Evolutionary conservation across 495 filamentous ascomycete genomes (phyloP).

Genomic region (Monascus purpureus): DNA sequence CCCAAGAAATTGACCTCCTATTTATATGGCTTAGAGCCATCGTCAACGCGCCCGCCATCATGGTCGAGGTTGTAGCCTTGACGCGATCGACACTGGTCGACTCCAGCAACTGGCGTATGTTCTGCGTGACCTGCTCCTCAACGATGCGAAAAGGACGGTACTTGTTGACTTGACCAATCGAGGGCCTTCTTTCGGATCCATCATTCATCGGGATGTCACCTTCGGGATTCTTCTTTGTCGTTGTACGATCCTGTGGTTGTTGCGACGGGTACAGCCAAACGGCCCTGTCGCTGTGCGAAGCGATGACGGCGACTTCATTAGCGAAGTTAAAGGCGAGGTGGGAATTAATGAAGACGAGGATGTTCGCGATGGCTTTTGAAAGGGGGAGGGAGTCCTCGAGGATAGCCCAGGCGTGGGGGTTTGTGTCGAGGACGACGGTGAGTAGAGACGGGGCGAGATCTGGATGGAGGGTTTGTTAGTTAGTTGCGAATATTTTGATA

Average conservation of each 20-base stretch:
- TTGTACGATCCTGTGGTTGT: conserved; percentile 3
- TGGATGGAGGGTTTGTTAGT: conserved; percentile 9
- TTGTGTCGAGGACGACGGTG: conserved; percentile 88
- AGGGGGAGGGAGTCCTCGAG: conserved; percentile 66
- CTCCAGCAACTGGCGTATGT: conserved; percentile 53
- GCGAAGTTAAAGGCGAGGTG: conserved; percentile 86
- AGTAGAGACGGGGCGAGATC: conserved; percentile 73
- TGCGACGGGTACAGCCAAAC: conserved; percentile 73
- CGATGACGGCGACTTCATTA: conserved; percentile 86
- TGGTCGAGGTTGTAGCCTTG: conserved; percentile 49
- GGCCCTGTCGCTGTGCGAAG: conserved; percentile 71
- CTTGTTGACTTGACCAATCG: conserved; percentile 58
- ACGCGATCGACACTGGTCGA: conserved; percentile 48
- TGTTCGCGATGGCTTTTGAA: conserved; percentile 70
- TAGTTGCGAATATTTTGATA: background rate
- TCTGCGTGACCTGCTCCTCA: conserved; percentile 59
- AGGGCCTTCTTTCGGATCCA: conserved; percentile 2
- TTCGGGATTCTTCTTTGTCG: conserved; percentile 8
- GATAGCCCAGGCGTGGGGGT: conserved; percentile 84
- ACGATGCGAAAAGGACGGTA: conserved; percentile 82
- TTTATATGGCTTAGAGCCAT: conserved; percentile 83
- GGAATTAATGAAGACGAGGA: conserved; percentile 92
- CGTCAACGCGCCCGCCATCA: conserved; percentile 83
- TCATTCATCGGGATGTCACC: conserved; percentile 25
- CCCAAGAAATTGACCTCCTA: conserved; percentile 36